Conservation (phyloP, 495 filamentous ascomycete species). For the Penicillium ucsense region DNA sequence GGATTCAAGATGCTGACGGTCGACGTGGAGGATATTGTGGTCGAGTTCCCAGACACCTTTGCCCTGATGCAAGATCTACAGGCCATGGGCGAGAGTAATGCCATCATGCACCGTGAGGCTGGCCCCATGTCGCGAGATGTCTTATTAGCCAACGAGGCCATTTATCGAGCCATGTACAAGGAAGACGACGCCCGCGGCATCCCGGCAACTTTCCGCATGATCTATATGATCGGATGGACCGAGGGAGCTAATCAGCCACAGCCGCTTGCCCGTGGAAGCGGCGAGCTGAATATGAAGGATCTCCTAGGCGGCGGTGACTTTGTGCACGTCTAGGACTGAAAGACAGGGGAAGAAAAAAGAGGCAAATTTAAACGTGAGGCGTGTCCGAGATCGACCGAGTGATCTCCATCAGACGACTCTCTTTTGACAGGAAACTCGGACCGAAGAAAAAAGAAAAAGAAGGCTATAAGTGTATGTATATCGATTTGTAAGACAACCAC, state of each 20-base stretch:
- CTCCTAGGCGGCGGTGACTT: conserved; percentile 55
- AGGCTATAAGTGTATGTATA: conserved; percentile 6
- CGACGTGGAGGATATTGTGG: conserved; percentile 92
- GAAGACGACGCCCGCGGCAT: conserved; percentile 56
- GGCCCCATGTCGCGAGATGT: conserved; percentile 72
- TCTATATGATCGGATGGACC: conserved; percentile 99
- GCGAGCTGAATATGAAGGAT: conserved; percentile 74
- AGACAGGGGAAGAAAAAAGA: no score
- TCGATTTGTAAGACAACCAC: conserved; percentile 25
- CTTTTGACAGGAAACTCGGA: conserved; percentile 8
- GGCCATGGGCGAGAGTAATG: conserved; percentile 89
- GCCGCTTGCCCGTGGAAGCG: conserved; percentile 75
- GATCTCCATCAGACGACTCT: no score
- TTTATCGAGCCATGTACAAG: conserved; percentile 77
- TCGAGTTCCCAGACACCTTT: conserved; percentile 90
- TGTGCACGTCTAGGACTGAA: no score
- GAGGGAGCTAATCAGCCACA: conserved; percentile 66
- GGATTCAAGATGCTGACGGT: conserved; percentile 95
- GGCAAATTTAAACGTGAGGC: no score
- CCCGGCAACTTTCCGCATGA: conserved; percentile 85
- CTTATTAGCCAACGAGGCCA: conserved; percentile 75
- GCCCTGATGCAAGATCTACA: conserved; percentile 88
- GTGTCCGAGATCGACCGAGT: no score
- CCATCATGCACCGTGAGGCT: conserved; percentile 68
- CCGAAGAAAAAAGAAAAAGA: neutral